A percentile compares a stretch with the other conserved stretches of the same genome.
Conservation (phyloP, 768 basidiomycete genomes). For the Agaricus sinodeliciosus region DNA sequence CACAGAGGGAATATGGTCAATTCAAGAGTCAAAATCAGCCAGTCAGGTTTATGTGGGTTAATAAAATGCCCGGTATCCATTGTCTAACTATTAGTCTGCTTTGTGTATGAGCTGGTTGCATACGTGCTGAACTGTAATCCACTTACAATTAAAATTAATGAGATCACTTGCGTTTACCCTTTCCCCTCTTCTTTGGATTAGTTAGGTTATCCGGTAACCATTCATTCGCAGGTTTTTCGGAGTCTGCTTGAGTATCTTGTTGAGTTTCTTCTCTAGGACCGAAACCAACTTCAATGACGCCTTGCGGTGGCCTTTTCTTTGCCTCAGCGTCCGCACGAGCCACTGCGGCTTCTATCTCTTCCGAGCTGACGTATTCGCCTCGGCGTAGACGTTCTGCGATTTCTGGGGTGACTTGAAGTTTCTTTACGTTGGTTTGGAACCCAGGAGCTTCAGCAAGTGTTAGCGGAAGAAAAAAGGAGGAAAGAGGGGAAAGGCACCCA, state of each 20-base stretch:
- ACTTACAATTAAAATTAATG: not conserved
- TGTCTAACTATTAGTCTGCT: too few relatives aligned
- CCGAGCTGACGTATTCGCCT: slow-evolving; percentile 47
- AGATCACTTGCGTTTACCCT: slow-evolving; percentile 25
- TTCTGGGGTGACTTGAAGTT: slow-evolving; percentile 46
- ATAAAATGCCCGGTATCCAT: too few relatives aligned
- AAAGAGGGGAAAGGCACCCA: slow-evolving; percentile 17
- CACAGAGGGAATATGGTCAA: too few relatives aligned
- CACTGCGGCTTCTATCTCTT: slow-evolving; percentile 43
- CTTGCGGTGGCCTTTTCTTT: slow-evolving; percentile 12
- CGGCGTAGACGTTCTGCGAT: slow-evolving; percentile 45
- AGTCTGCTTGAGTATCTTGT: not conserved
- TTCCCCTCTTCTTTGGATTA: slow-evolving; percentile 35
- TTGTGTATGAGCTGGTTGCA: not conserved
- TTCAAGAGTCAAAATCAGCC: too few relatives aligned
- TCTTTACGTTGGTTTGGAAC: slow-evolving; percentile 47
- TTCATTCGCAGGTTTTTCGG: slow-evolving; percentile 32
- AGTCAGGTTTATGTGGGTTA: too few relatives aligned
- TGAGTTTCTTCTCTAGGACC: slow-evolving; percentile 13
- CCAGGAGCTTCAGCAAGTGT: slow-evolving; percentile 35
- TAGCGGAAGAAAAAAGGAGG: not conserved
- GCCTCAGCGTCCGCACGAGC: slow-evolving; percentile 30
- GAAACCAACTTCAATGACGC: slow-evolving; percentile 19
- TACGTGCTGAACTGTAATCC: not conserved
- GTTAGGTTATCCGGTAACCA: slow-evolving; percentile 46